Evolutionary conservation across 805 yeast genomes (phyloP), one percentile per base, ranked within the genome.

Genomic region (Ogataea naganishii): DNA sequence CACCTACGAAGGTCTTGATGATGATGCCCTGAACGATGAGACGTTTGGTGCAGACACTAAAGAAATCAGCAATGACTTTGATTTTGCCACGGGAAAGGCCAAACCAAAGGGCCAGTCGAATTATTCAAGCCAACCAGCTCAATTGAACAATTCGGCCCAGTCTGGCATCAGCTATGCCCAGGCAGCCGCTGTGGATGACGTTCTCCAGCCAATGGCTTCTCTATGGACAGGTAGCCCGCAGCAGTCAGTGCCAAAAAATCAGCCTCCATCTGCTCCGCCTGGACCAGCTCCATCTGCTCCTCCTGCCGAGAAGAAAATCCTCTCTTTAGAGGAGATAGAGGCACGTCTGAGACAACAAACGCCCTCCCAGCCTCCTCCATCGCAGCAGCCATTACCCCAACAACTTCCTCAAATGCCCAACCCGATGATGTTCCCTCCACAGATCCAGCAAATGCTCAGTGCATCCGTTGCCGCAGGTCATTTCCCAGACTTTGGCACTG

Each of bases 251-350:
- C 11, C 34, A 21, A 7, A 14, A 16, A 21, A 33, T 20, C 28
- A 29, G 15, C n/a, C 53, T 37, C 27, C 48, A 29, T 14, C 51
- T 26, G 36, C 44, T 31, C n/a, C 44, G 26, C 23, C 40, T 18
- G 27, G 33, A 25, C 26, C 46, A 19, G 23, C 40, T 27, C 14
- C 27, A 17, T 36, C 14, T 25, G 24, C 46, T 14, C 42, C 37
- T 14, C 36, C 39, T 32, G 20, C 47, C 36, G 43, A 40, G 30
- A 62, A 63, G 41, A 69, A 67, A 43, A 66, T 79, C 14, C 56
- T 81, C 42, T 80, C 95, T 8, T 62, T 84, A 51, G 89, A 81
- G 50, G 94, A 86, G 44, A 71, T 86, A 40, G 95, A 86, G 57
- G 84, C 94, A 7, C 84, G 75, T 44, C 62, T 79, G 49, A 61